These are phyloP conservation scores for Aureobasidium namibiae DNA, from an alignment of 2,329 filamentous ascomycete species.

Conservation along the genomic window DNA sequence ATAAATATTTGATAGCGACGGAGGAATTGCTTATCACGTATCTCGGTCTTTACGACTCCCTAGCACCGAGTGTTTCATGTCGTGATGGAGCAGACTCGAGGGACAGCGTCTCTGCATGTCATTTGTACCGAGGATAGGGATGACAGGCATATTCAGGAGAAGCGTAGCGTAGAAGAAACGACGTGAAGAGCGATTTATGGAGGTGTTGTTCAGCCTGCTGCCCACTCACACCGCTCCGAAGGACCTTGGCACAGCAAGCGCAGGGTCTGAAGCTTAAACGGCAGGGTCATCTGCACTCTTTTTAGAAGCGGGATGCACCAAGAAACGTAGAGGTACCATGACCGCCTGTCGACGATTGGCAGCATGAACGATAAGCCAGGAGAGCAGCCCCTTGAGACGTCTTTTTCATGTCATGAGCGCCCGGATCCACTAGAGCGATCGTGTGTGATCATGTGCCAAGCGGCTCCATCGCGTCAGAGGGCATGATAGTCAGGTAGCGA, in stretches of 20 bases:
- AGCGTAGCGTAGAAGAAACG: neutral
- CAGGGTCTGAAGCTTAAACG: slow-evolving; percentile 2
- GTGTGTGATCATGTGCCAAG: slow-evolving; percentile 10
- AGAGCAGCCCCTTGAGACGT: slow-evolving; percentile 7
- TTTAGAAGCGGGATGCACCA: neutral
- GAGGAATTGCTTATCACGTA: neutral
- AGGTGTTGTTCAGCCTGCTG: neutral
- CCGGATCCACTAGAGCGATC: neutral
- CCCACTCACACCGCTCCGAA: slow-evolving; percentile 2
- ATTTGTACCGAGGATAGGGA: too few species aligned
- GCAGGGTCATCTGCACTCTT: slow-evolving; percentile 6
- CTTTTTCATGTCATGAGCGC: slow-evolving; percentile 1
- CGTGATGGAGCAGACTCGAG: neutral
- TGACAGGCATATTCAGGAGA: neutral
- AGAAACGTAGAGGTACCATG: neutral
- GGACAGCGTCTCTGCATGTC: neutral
- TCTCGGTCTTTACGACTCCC: neutral
- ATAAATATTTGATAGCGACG: slow-evolving; percentile 1
- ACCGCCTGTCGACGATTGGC: neutral
- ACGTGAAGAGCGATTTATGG: neutral
- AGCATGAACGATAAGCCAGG: neutral
- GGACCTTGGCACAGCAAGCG: neutral
- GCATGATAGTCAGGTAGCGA: slow-evolving; percentile 4
- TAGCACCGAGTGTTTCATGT: neutral
- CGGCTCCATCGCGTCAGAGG: slow-evolving; percentile 6